Conservation (phyloP, 2,329 filamentous ascomycete species). For the Fusarium mangiferae region DNA sequence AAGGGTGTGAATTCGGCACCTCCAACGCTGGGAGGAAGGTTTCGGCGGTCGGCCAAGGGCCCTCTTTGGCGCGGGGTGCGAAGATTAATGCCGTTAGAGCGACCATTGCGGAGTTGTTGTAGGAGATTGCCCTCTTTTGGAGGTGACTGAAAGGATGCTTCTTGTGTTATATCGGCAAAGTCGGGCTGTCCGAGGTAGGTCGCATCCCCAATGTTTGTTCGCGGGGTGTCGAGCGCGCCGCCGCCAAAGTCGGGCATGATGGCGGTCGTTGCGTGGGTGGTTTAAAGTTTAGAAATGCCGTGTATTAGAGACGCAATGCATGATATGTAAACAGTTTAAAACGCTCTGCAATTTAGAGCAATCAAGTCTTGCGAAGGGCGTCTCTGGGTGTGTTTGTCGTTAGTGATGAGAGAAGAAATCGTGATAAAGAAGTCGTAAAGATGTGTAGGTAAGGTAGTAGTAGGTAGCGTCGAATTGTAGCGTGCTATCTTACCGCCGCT, state of each 20-base stretch:
- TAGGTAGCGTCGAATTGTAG: constrained; percentile 27
- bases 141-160: constrained; percentile 86
- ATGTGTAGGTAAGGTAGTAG: constrained; percentile 13
- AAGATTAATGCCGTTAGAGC: constrained; percentile 65
- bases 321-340: constrained; percentile 23
- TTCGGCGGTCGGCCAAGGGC: constrained; percentile 76
- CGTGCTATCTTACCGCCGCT: constrained; percentile 34
- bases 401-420: constrained; percentile 24
- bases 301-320: constrained; percentile 31
- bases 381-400: constrained; percentile 34
- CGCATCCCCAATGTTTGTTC: constrained; percentile 84
- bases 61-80: constrained; percentile 79
- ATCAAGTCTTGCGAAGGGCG: not conserved
- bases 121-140: constrained; percentile 76
- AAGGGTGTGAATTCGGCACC: constrained; percentile 92
- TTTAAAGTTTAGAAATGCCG: constrained; percentile 35
- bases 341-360: not conserved
- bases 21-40: constrained; percentile 71
- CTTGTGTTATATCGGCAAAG: constrained; percentile 82
- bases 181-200: constrained; percentile 80
- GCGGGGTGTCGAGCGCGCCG: constrained; percentile 82
- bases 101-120: constrained; percentile 76
- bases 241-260: constrained; percentile 72
- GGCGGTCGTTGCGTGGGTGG: constrained; percentile 28
- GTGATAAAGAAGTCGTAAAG: constrained; percentile 33